phyloP scores from a whole-genome alignment of 495 filamentous ascomycete species.

The Zalerion maritima region DNA sequence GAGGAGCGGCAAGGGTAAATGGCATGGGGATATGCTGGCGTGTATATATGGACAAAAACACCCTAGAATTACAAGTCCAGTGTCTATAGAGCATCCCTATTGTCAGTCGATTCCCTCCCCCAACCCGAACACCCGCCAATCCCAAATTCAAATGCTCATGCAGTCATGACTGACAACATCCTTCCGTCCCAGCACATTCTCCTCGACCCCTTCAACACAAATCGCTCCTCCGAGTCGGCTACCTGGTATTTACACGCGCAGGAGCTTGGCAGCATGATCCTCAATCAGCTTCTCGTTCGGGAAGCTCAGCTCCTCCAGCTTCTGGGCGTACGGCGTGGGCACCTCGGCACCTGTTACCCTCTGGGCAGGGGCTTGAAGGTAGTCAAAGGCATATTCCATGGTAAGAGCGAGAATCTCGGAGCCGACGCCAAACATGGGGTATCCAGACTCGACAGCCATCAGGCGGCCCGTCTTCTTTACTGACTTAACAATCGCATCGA shows the following conservation, averaged over 20 bases:
- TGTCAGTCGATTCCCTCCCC: too few species aligned
- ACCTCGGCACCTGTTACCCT: conserved; percentile 93
- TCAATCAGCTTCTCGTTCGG: conserved; percentile 74
- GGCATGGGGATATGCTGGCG: too few species aligned
- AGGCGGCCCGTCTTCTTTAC: conserved; percentile 96
- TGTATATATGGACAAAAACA: neutral
- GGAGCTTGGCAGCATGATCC: conserved; percentile 66
- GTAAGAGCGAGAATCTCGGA: conserved; percentile 85
- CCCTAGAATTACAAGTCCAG: neutral
- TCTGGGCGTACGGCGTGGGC: conserved; percentile 79
- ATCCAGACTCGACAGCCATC: conserved; percentile 87
- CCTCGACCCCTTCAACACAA: too few species aligned
- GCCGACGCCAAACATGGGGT: conserved; percentile 82
- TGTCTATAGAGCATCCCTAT: too few species aligned
- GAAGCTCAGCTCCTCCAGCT: conserved; percentile 85
- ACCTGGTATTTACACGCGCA: conserved; percentile 69
- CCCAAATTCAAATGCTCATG: too few species aligned
- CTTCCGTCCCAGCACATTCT: too few species aligned
- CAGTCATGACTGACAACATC: too few species aligned
- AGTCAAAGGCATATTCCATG: conserved; percentile 98
- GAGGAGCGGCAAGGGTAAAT: too few species aligned
- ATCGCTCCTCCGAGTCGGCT: too few species aligned
- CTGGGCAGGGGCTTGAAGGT: conserved; percentile 83
- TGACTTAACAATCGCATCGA: conserved; percentile 86
- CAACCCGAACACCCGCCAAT: neutral